These are phyloP conservation scores for Polyporus tsugae DNA, from an alignment of 1,284 basidiomycete genomes.

Conservation along the genomic window DNA sequence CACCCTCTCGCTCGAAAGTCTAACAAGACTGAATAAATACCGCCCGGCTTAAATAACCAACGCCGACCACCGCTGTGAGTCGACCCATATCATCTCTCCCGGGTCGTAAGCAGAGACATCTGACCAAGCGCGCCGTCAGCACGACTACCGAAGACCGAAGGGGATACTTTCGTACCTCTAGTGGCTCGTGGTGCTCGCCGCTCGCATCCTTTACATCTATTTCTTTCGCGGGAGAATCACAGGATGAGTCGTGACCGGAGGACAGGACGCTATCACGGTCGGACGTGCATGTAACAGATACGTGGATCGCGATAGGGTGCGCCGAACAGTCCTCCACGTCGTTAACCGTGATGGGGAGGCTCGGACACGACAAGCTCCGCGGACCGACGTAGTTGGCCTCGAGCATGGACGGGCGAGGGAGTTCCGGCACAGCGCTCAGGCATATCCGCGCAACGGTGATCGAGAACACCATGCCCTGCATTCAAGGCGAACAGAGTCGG, in stretches of 20 bases:
- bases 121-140: not conserved
- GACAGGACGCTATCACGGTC: constrained; percentile 19
- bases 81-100: not conserved
- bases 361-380: constrained; percentile 4
- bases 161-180: not conserved
- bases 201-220: not conserved
- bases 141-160: not conserved
- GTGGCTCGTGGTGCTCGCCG: too few species aligned
- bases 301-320: constrained; percentile 29
- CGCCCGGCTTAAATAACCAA: not conserved
- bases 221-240: not conserved
- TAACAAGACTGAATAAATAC: not conserved
- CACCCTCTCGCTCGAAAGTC: not conserved
- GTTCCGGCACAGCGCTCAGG: constrained; percentile 18
- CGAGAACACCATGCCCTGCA: constrained; percentile 22
- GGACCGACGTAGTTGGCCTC: not conserved
- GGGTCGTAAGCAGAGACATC: not conserved
- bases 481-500: not conserved
- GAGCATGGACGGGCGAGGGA: constrained; percentile 16
- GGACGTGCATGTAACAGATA: constrained; percentile 27
- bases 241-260: constrained; percentile 7
- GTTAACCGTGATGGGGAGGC: not conserved
- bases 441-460: constrained; percentile 29
- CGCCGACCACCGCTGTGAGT: not conserved
- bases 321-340: constrained; percentile 5